These are phyloP conservation scores for Coemansia sp. DNA, from an alignment of 192 early-diverging fungal species.

Conservation along the genomic window DNA sequence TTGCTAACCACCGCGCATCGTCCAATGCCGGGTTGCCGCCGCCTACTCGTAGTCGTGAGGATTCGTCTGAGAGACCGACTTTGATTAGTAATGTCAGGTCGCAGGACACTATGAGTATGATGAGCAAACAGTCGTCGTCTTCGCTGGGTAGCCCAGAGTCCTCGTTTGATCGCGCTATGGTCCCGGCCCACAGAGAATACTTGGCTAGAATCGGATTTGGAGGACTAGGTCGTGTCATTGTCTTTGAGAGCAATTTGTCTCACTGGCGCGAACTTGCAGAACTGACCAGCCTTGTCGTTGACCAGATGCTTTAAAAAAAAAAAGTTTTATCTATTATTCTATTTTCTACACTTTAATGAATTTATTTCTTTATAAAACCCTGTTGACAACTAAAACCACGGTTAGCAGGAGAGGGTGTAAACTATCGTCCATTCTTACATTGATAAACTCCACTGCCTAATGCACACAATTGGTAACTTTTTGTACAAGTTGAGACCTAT, in stretches of 20 bases:
- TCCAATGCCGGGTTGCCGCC: constrained; percentile 24
- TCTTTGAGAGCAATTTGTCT: constrained; percentile 37
- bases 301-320: constrained; percentile 42
- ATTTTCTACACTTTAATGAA: not conserved
- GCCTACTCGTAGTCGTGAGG: constrained; percentile 46
- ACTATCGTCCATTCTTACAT: no score
- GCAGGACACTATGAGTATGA: constrained; percentile 50
- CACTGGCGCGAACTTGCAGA: constrained; percentile 57
- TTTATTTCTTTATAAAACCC: constrained; percentile 4
- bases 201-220: constrained; percentile 50
- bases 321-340: constrained; percentile 19
- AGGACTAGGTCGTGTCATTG: constrained; percentile 46
- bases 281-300: constrained; percentile 60
- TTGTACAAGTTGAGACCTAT: no score
- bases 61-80: constrained; percentile 28
- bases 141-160: constrained; percentile 34
- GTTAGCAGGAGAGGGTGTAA: no score
- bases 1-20: constrained; percentile 23
- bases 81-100: constrained; percentile 25
- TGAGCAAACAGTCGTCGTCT: constrained; percentile 55
- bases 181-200: constrained; percentile 54
- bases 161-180: constrained; percentile 52
- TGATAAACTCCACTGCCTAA: no score
- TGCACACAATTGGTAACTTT: no score
- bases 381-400: no score